A percentile compares a stretch with the other conserved stretches of the same genome.
These are phyloP conservation scores for Straminergon stramineum DNA, from an alignment of 225 moss, liverwort and hornwort genomes.

Conservation along the genomic window DNA sequence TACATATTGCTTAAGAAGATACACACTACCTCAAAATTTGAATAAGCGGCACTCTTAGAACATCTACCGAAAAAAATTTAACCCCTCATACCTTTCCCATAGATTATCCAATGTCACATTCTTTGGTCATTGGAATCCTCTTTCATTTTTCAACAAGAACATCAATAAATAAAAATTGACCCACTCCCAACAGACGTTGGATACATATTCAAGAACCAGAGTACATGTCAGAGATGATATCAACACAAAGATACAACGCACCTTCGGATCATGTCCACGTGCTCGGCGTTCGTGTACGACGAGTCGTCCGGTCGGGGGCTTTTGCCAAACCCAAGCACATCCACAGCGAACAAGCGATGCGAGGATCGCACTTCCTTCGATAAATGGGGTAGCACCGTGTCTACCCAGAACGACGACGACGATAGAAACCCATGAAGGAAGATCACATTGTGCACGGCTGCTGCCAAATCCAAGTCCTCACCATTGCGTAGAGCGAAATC, in stretches of 20 bases:
- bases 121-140: neutral
- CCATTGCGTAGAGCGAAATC: slow-evolving; percentile 21
- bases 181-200: neutral
- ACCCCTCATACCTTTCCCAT: no score
- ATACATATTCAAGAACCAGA: neutral
- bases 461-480: neutral
- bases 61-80: neutral
- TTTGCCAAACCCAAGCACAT: slow-evolving; percentile 65
- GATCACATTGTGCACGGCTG: slow-evolving; percentile 47
- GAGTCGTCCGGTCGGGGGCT: slow-evolving; percentile 60
- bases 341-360: slow-evolving; percentile 68
- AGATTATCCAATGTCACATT: neutral
- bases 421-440: slow-evolving; percentile 76
- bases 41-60: neutral
- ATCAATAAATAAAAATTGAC: neutral
- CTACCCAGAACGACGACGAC: slow-evolving; percentile 71
- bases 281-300: slow-evolving; percentile 61
- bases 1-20: neutral
- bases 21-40: neutral
- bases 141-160: neutral
- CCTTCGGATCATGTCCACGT: slow-evolving; percentile 55
- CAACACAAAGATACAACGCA: neutral
- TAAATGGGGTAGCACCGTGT: slow-evolving; percentile 57
- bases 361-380: slow-evolving; percentile 37
- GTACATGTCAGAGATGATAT: neutral